Conservation (phyloP, 331 rosid genomes). For the Quercus lobata region DNA sequence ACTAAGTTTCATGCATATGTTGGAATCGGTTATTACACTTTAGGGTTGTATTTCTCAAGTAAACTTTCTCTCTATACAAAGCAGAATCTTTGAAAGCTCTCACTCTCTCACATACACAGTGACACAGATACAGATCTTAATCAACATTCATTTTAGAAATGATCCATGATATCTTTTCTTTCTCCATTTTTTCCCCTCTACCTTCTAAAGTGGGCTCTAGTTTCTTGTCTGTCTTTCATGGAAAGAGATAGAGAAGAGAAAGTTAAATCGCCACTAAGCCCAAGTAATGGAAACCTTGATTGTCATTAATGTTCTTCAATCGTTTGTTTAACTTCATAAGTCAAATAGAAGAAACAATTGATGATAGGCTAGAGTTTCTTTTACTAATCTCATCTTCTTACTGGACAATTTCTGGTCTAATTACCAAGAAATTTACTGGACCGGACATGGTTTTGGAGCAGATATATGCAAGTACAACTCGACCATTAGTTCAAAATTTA, state of each 20-base stretch:
- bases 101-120: neutral
- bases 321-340: too few species aligned
- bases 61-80: neutral
- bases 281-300: neutral
- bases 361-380: neutral
- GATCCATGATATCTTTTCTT: neutral
- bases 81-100: neutral
- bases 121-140: neutral
- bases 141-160: neutral
- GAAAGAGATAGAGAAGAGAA: neutral
- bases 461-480: neutral
- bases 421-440: too few species aligned
- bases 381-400: neutral
- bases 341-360: too few species aligned
- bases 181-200: neutral
- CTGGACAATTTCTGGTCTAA: neutral
- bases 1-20: neutral
- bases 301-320: too few species aligned
- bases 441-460: neutral
- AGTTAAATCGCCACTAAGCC: neutral
- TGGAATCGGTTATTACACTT: neutral
- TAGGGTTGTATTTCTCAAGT: constrained; percentile 5
- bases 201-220: too few species aligned
- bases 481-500: neutral
- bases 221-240: neutral